These are phyloP conservation scores for Stephania japonica DNA, from an alignment of 164 flowering plant species.

Conservation along the genomic window DNA sequence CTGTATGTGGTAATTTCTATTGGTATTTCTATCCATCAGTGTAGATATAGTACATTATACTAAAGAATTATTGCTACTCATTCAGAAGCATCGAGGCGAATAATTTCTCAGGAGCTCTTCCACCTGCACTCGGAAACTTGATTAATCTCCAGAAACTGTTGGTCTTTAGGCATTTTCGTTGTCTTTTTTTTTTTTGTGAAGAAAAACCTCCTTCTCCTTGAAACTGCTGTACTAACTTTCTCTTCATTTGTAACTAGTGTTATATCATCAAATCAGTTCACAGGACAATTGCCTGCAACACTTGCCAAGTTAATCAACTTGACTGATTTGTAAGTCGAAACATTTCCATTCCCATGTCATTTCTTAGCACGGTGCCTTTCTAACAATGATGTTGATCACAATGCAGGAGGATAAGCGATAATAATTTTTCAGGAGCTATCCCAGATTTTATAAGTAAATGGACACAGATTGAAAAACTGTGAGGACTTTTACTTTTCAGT, in stretches of 20 bases:
- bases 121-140: conserved; percentile 48
- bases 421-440: conserved; percentile 41
- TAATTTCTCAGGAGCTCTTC: conserved; percentile 46
- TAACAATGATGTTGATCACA: conserved; percentile 1
- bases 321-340: conserved; percentile 53
- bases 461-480: conserved; percentile 49
- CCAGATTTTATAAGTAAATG: conserved; percentile 51
- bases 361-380: neutral
- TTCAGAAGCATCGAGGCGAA: conserved; percentile 57
- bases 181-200: neutral
- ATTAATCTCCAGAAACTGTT: conserved; percentile 50
- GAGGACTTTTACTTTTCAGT: conserved; percentile 15
- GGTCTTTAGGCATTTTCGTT: neutral
- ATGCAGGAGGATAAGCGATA: conserved; percentile 45
- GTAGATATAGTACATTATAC: neutral
- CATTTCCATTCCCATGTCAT: neutral
- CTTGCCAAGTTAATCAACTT: conserved; percentile 47
- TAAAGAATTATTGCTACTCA: neutral
- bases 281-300: conserved; percentile 53
- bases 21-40: neutral
- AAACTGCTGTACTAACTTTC: neutral
- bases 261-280: conserved; percentile 59
- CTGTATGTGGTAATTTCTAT: conserved; percentile 40
- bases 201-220: neutral
- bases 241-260: conserved; percentile 23